These are phyloP conservation scores for Diaporthe citrichinensis DNA, from an alignment of 2,329 filamentous ascomycete genomes.

Conservation along the genomic window DNA sequence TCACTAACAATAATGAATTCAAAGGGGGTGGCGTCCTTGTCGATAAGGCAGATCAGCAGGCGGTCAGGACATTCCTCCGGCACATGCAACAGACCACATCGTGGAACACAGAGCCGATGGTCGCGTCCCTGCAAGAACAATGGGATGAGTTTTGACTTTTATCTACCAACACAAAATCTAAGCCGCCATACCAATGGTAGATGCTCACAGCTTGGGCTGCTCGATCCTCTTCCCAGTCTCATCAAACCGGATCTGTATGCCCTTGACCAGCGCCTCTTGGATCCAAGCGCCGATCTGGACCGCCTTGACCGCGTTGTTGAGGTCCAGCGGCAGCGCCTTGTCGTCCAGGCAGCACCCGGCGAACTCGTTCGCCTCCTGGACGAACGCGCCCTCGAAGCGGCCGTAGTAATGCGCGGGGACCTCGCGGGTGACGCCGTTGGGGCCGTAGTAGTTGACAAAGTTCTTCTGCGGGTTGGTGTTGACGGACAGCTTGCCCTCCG, in stretches of 20 bases:
- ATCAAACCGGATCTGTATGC: conserved; percentile 36
- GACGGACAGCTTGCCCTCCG: conserved; percentile 73
- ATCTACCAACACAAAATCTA: background rate
- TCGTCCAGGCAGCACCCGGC: conserved; percentile 34
- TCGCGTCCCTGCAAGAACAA: background rate
- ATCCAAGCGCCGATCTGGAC: conserved; percentile 35
- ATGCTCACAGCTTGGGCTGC: conserved; percentile 23
- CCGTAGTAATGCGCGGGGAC: conserved; percentile 34
- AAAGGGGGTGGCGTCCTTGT: conserved; percentile 4
- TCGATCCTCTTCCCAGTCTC: conserved; percentile 34
- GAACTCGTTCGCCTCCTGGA: conserved; percentile 39
- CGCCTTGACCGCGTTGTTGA: conserved; percentile 35
- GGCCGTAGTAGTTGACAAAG: conserved; percentile 34
- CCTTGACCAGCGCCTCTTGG: conserved; percentile 36
- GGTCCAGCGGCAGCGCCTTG: conserved; percentile 31
- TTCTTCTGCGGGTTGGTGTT: conserved; percentile 66
- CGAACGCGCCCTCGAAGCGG: conserved; percentile 34
- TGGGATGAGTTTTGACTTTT: conserved; percentile 7
- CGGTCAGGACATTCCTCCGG: conserved; percentile 3
- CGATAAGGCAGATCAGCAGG: conserved; percentile 1
- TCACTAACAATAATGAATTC: background rate
- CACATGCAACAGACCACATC: conserved; percentile 21
- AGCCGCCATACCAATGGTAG: background rate
- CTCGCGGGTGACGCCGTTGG: conserved; percentile 30
- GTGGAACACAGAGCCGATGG: conserved; percentile 18